Evolutionary conservation across 2,329 filamentous ascomycete species (phyloP), one percentile per base, ranked within the genome.

Genomic region (Ophiostoma perfectum): DNA sequence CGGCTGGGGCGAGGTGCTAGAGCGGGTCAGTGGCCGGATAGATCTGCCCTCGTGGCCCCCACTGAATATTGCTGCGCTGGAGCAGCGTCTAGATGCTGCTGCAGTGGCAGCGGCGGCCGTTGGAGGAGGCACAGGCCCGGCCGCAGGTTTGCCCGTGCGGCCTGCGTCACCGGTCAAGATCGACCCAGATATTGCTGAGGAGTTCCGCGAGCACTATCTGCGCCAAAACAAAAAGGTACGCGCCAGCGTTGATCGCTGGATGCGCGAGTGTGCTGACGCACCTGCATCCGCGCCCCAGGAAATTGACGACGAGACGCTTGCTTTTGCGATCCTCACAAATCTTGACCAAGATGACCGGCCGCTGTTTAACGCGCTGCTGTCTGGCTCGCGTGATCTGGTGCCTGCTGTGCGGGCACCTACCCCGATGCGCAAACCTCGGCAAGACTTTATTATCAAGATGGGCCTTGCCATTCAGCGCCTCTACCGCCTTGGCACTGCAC

Each of bases 1-100:
- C 42, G 95, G 92, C 71, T 99, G 94, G 94, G 94, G 95, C 9
- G 94, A 98, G 76, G 93, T 98, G 12, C 80, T 99, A 38, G 95
- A 99, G 78, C 88, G 93, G 76, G 93, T 97, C 12, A 95, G 92
- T 72, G 94, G 94, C 18, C 88, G 94, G 67, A 87, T 92, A 70
- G 92, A 96, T 73, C 83, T 97, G 66, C 93, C 94, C 0, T 80
- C 84, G 16, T 97, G 94, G 94, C 94, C 94, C 36, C 92, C 94
- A 0, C 95, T 97, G 75, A 87, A 90, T 72, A 84, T 93, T 73
- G 85, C 85, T 3, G 81, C 85, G 65, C 81, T 91, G 58, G 82
- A 86, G 62, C 80, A 80, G 66, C 88, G 87, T 73, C 86, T 88
- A 4, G 83, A 84, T 55, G 82, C 86, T 49, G 87, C 86, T 45